Conservation (phyloP, 2,329 filamentous ascomycete species). For the Nemania sp. region DNA sequence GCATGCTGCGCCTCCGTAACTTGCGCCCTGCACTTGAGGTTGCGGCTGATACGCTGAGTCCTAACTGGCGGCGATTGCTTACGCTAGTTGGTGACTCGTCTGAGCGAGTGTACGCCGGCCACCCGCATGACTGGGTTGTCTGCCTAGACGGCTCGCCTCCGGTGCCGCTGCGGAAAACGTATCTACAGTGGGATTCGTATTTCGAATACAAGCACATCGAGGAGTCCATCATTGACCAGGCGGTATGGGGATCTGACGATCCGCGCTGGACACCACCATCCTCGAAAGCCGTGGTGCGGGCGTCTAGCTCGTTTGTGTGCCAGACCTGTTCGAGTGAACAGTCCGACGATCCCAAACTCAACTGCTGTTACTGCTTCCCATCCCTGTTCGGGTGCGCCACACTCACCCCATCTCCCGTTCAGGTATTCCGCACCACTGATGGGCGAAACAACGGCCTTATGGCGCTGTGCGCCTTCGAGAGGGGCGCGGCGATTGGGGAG, state of each 20-base stretch:
- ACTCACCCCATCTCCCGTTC: slow-evolving; percentile 57
- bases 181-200: slow-evolving; percentile 59
- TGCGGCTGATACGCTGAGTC: slow-evolving; percentile 64
- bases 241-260: slow-evolving; percentile 62
- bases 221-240: slow-evolving; percentile 61
- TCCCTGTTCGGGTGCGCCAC: slow-evolving; percentile 62
- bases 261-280: slow-evolving; percentile 57
- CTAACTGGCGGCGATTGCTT: slow-evolving; percentile 64
- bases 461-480: slow-evolving; percentile 61
- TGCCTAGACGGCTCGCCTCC: slow-evolving; percentile 55
- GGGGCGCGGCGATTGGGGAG: slow-evolving; percentile 65
- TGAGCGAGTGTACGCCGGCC: slow-evolving; percentile 57
- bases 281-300: slow-evolving; percentile 40
- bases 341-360: slow-evolving; percentile 61
- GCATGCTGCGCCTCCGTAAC: slow-evolving; percentile 60
- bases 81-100: slow-evolving; percentile 59
- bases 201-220: slow-evolving; percentile 64
- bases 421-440: slow-evolving; percentile 64
- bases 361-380: slow-evolving; percentile 66
- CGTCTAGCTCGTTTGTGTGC: slow-evolving; percentile 53
- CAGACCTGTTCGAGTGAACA: slow-evolving; percentile 61
- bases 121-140: slow-evolving; percentile 66
- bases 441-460: slow-evolving; percentile 67
- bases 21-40: slow-evolving; percentile 63
- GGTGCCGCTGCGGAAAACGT: slow-evolving; percentile 59